Base-by-base conservation (phyloP, 768 basidiomycete species). In the Lepiota brunneoincarnata region DNA sequence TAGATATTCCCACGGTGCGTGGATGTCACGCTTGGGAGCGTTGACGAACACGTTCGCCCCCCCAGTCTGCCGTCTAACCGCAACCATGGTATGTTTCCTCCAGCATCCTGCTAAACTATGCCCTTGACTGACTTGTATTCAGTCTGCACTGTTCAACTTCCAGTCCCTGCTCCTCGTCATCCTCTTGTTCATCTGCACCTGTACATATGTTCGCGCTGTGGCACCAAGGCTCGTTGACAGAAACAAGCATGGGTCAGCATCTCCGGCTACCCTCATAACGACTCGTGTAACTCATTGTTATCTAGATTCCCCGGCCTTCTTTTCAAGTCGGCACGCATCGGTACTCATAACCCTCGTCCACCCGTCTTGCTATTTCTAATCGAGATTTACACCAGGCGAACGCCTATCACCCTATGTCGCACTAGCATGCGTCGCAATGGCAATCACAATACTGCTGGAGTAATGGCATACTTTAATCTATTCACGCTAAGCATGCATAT, bases 141-240 rank as follows among this genome's bases (percentile, higher is more conserved):
- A 79, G 79, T 95, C 96, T 24, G 97, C 97, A 2, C 80, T 99
- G 20, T 98, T 98, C 85, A 96, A 98, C 74, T 99, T 99, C 67
- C 89, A 96, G 70, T 93, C 95, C 0, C 80, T 99, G 17, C 80
- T 99, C 17, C 85, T 96, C 64, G 93, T 96, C 67, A 87, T 98
- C 59, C 81, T 98, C 7, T 80, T 99, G 45, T 78, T 91, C 68
- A 93, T 98, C 56, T 99, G 97, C 75, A 98, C 97, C 54, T 98
- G 92, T 75, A 94, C 96, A 3, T 99, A 98, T 70, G 81, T 95
- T 12, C 86, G 97, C 41, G 86, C 91, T 0, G 87, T 95, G 14
- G 87, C 91, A 2, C 97, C 97, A 10, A 80, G 91, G 21, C 75
- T 98, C 4, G 80, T 98, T 11, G 97, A 99, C 69, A 78, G 89